These are phyloP conservation scores for Silene coronaria DNA, from an alignment of 179 eudicot species.

Conservation along the genomic window DNA sequence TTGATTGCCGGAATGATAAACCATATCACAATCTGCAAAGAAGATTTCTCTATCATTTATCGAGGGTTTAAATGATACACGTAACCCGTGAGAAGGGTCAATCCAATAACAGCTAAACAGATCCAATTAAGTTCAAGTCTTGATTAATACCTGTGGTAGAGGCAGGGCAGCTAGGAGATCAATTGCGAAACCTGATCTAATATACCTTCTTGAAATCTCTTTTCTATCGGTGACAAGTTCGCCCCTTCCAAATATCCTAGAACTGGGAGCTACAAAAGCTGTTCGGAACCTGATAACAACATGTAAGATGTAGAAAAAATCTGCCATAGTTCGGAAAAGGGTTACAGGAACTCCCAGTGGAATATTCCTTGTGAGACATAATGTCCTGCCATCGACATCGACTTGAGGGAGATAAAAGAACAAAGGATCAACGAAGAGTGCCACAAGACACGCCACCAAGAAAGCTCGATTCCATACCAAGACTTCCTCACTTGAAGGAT, in stretches of 20 bases:
- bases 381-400: slow-evolving; percentile 13
- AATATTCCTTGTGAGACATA: slow-evolving; percentile 51
- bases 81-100: neutral
- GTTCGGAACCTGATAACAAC: slow-evolving; percentile 52
- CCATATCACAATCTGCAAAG: slow-evolving; percentile 72
- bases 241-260: slow-evolving; percentile 68
- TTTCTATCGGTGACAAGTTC: slow-evolving; percentile 57
- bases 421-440: slow-evolving; percentile 66
- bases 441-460: slow-evolving; percentile 53
- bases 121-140: neutral
- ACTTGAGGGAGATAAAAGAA: slow-evolving; percentile 66
- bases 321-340: slow-evolving; percentile 51
- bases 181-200: slow-evolving; percentile 49
- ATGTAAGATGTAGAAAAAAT: slow-evolving; percentile 53
- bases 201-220: slow-evolving; percentile 49
- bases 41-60: neutral
- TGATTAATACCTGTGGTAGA: slow-evolving; percentile 55
- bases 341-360: slow-evolving; percentile 53
- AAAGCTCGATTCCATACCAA: slow-evolving; percentile 60
- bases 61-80: neutral
- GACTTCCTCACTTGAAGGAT: slow-evolving; percentile 57
- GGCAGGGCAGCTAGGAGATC: slow-evolving; percentile 60
- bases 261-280: slow-evolving; percentile 64
- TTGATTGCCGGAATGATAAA: slow-evolving; percentile 60
- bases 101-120: neutral